Evolutionary conservation across 1,284 basidiomycete species (phyloP).

Genomic region (Moesziomyces antarcticus): DNA sequence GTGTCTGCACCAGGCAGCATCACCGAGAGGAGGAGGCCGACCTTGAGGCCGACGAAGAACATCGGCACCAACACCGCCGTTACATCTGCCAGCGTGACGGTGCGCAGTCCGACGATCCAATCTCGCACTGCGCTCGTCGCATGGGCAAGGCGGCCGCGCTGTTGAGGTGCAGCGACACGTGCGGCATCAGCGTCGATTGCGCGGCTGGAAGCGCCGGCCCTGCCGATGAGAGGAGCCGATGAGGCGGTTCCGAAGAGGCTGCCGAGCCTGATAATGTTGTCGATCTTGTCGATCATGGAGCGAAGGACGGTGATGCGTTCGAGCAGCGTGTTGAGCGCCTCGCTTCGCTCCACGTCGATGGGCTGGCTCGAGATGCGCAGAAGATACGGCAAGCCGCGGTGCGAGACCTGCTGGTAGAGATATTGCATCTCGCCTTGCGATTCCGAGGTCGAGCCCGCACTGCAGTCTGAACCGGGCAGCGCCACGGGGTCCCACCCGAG

Average conservation of each 20-base stretch:
- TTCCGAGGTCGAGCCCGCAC: neutral
- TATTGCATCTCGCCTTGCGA: constrained; percentile 4
- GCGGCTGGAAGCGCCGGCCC: neutral
- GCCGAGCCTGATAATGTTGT: constrained; percentile 32
- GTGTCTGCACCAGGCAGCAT: constrained; percentile 40
- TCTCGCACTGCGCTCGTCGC: neutral
- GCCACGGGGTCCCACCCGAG: constrained; percentile 37
- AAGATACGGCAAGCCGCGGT: constrained; percentile 47
- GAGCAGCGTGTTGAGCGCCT: constrained; percentile 24
- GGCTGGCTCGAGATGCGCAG: constrained; percentile 28
- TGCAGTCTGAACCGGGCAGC: constrained; percentile 1
- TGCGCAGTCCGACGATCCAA: neutral
- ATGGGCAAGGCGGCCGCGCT: constrained; percentile 1
- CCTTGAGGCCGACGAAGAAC: constrained; percentile 48
- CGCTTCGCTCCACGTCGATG: constrained; percentile 30
- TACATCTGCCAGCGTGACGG: constrained; percentile 30
- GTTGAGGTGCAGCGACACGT: constrained; percentile 7
- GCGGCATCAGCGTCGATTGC: neutral
- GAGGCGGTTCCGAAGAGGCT: constrained; percentile 7
- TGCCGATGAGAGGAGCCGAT: neutral
- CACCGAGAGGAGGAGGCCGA: constrained; percentile 50
- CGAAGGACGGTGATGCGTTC: constrained; percentile 23
- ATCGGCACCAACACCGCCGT: constrained; percentile 35
- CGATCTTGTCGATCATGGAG: constrained; percentile 29
- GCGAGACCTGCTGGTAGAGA: constrained; percentile 38